A percentile compares a stretch with the other conserved stretches of the same genome.
Conservation (phyloP, 306 rosid species). For the Trifolium fragiferum region DNA sequence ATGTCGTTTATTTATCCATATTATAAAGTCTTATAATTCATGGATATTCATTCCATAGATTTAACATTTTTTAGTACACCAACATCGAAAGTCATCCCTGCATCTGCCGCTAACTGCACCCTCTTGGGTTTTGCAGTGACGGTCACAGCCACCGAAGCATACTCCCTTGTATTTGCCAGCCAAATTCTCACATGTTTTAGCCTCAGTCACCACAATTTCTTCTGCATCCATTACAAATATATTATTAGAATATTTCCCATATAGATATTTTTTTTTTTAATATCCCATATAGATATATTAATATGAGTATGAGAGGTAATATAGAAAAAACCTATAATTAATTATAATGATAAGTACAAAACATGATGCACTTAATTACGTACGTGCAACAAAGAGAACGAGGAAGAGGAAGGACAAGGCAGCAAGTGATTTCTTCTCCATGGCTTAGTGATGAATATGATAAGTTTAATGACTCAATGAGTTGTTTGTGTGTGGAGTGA, state of each 20-base stretch:
- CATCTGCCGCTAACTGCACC: background rate
- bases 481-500: background rate
- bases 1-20: no score
- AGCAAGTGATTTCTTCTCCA: slow-evolving; percentile 31
- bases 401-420: slow-evolving; percentile 42
- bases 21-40: no score
- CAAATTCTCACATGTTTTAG: background rate
- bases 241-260: no score
- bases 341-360: no score
- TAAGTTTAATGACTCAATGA: background rate
- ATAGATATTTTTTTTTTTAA: no score
- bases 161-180: background rate
- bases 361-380: background rate
- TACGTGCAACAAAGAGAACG: slow-evolving; percentile 43
- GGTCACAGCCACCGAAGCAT: background rate
- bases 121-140: background rate
- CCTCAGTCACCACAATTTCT: slow-evolving; percentile 16
- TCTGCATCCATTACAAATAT: background rate
- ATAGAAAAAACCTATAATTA: no score
- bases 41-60: no score
- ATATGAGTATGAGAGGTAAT: no score
- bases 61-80: slow-evolving; percentile 16
- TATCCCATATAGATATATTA: no score
- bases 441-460: background rate
- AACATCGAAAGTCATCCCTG: slow-evolving; percentile 12